Evolutionary conservation across 495 filamentous ascomycete species (phyloP), one percentile per base, ranked within the genome.

Genomic region (Usnea hakonensis): DNA sequence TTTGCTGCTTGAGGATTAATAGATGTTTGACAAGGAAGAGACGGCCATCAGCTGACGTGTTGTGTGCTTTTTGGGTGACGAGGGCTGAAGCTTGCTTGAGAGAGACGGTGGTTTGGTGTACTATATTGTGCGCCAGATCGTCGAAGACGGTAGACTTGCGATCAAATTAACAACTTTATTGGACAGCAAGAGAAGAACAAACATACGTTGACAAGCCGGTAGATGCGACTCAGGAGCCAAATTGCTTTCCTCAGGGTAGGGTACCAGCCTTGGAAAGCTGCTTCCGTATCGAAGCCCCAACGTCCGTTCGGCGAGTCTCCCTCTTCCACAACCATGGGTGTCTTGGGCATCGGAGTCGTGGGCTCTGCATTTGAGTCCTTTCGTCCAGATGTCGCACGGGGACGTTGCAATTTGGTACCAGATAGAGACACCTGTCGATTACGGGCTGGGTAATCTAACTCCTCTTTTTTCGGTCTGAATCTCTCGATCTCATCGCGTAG

Each of bases 21-120:
- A 97, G 80, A 70, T 97, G 92, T 66, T 90, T 91, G 74, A 97
- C 86, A 64, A 95, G 83, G 74, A 97, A 97, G 36, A 97, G 81
- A 65, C 91, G 86, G 1, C 84, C 82, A 71, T 94, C 89, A 8
- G 77, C 76, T 5, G 78, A 70, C 19, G 79, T 78, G 8, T 79
- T 83, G 67, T 62, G 73, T 71, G 59, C 61, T 67, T 81, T 85
- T 72, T 71, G 79, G 48, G 73, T 70, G 33, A 90, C 81, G 17
- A 76, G 74, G 46, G 68, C 70, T 57, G 77, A 75, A 48, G 80
- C 79, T 57, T 71, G 69, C 60, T 83, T 74, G 40, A 90, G 84
- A n/a, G 87, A 89, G 44, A 76, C 54, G 16, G 81, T 89, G 26
- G 87, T 90, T 68, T 85, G 81, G 69, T 90, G 87, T 44, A 90